Base-by-base conservation (phyloP, 1,284 basidiomycete genomes). In the Athelia psychrophila region DNA sequence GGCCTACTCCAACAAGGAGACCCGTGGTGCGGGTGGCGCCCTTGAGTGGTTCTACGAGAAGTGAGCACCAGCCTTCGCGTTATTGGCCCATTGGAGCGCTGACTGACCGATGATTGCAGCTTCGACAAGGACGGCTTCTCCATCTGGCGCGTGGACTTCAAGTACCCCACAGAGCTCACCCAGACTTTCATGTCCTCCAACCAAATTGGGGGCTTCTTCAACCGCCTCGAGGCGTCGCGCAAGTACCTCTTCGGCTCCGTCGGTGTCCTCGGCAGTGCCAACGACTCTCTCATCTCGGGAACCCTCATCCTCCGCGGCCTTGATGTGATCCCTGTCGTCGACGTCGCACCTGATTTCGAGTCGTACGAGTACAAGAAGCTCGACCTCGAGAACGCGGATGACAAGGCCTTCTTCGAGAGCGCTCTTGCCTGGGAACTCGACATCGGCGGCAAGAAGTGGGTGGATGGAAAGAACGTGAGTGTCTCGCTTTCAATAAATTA, bases 1-100 rank as follows among this genome's bases (percentile, higher is more conserved):
- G 50, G 88, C 91, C 54, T 98, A 98, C 81, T 97, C 94, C 62
- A 98, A 98, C 88, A 88, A 90, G 73, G 95, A 98, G 52, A 98
- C 95, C 36, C 85, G 91, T 54, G 89, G 88, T 35, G 58, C 85
- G 19, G 84, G 70, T 48, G 90, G 90, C 53, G 63, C 88, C 45
- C 60, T 92, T 22, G 88, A 93, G 68, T 95, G 92, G 92, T 88
- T 95, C 82, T 93, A 95, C 79, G 66, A 92, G 71, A 87, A 94
- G 89, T 93, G 60, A 30, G 50, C 18, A 8, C 10, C 47, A 5
- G 13, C 52, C n/a, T 16, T 44, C 16, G 44, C 56, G n/a, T 54
- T 55, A 53, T 51, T 54, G n/a, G 27, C 27, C 27, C 27, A 30
- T 57, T 60, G 32, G 30, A n/a, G 44, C 22, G 62, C 47, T 51